Percentiles rank a stretch among this genome's conserved stretches.
Conservation (phyloP, 805 yeast genomes). For the Scheffersomyces coipomensis region DNA sequence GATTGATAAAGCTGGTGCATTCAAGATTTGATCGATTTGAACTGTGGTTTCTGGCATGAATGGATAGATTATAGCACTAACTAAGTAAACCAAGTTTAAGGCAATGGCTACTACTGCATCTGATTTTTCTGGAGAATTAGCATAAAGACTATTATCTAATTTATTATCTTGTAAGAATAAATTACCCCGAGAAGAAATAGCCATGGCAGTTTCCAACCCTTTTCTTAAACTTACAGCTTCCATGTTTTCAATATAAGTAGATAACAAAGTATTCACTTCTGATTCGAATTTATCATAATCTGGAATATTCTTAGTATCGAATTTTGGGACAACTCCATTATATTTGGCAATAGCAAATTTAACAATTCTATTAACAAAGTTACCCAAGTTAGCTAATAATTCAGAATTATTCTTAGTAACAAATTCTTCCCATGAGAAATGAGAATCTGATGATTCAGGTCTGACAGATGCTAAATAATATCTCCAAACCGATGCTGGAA, state of each 20-base stretch:
- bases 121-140: constrained; percentile 71
- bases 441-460: constrained; percentile 95
- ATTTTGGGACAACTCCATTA: constrained; percentile 83
- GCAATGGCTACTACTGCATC: constrained; percentile 94
- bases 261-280: constrained; percentile 65
- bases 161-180: constrained; percentile 94
- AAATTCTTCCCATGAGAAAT: constrained; percentile 96
- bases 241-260: constrained; percentile 65
- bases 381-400: constrained; percentile 92
- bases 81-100: constrained; percentile 79
- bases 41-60: constrained; percentile 83
- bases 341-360: constrained; percentile 89
- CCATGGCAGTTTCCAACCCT: constrained; percentile 91
- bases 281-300: constrained; percentile 43
- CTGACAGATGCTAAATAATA: constrained; percentile 89
- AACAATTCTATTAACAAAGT: constrained; percentile 89
- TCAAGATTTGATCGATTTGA: constrained; percentile 73
- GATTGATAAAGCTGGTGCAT: constrained; percentile 76
- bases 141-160: constrained; percentile 82
- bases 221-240: constrained; percentile 79
- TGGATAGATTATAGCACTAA: constrained; percentile 82
- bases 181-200: constrained; percentile 89
- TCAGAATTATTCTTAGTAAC: constrained; percentile 92
- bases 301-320: constrained; percentile 44
- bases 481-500: constrained; percentile 95